Evolutionary conservation across 2,329 filamentous ascomycete genomes (phyloP).

Genomic region (Xylaria sp.): DNA sequence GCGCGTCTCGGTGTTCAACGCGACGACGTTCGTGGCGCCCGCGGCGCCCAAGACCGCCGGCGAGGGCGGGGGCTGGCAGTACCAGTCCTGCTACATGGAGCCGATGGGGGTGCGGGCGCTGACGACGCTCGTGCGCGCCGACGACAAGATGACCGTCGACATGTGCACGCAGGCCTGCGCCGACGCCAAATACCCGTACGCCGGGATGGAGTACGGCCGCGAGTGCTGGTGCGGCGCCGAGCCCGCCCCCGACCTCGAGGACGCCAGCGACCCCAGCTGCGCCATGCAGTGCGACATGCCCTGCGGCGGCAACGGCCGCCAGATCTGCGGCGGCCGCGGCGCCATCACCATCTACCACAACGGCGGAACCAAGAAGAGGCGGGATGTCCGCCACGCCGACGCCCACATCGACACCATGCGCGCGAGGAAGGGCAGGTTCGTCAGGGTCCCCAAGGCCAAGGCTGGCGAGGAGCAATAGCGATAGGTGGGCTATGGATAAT

Average conservation of each 20-base stretch:
- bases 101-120: slow-evolving; percentile 10
- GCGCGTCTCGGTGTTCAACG: slow-evolving; percentile 13
- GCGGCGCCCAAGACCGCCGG: slow-evolving; percentile 3
- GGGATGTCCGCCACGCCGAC: background rate
- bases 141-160: slow-evolving; percentile 15
- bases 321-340: slow-evolving; percentile 22
- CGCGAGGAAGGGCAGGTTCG: slow-evolving; percentile 18
- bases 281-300: slow-evolving; percentile 27
- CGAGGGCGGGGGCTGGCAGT: slow-evolving; percentile 2
- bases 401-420: slow-evolving; percentile 6
- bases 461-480: background rate
- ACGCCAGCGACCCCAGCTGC: slow-evolving; percentile 22
- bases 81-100: slow-evolving; percentile 20
- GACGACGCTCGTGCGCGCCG: slow-evolving; percentile 4
- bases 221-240: slow-evolving; percentile 16
- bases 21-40: slow-evolving; percentile 4
- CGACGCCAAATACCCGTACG: slow-evolving; percentile 6
- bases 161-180: slow-evolving; percentile 12
- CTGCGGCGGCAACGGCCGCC: slow-evolving; percentile 16
- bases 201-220: slow-evolving; percentile 16
- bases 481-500: background rate
- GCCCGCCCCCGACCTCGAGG: slow-evolving; percentile 9
- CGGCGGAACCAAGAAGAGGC: background rate
- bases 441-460: slow-evolving; percentile 6
- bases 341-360: slow-evolving; percentile 16